Evolutionary conservation across 1,284 basidiomycete genomes (phyloP), one percentile per base, ranked within the genome.

Genomic region (Ganoderma multipileum): DNA sequence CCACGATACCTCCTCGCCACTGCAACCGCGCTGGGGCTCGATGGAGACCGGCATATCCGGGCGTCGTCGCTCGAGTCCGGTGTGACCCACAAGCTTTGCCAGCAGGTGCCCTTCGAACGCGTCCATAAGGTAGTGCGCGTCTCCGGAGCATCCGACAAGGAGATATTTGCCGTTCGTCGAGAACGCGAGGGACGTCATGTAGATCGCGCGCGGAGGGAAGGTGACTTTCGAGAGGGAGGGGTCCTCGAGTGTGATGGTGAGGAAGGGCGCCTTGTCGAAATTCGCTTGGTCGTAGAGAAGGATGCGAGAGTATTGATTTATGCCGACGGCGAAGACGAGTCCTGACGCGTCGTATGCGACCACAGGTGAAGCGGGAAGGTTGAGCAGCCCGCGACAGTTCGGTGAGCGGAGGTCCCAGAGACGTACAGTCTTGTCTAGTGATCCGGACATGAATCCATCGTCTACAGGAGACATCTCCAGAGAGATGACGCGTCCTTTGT

Each of bases 401-500:
- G 91, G 89, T 20, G 90, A 85, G 42, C 97, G 90, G 55, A 99
- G 84, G 80, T 99, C 98, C 98, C 98, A 99, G 26, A 99, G 82
- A 47, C 96, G 88, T n/a, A 99, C 96, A 0, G 96, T 97, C 74
- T 94, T 95, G 83, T 99, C 97, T 74, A 95, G 85, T 0, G 97
- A 95, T 1, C 91, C 95, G 8, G 97, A 98, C 84, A 99, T 91
- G 81, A 99, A 99, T 0, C 94, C 94, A 77, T 99, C 97, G 77
- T 98, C 94, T 2, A 93, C 86, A 0, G 98, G 98, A 3, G 94
- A 96, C 75, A 99, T 92, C 77, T 97, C 93, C 16, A 99, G 82
- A 0, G 96, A 96, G 30, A 95, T 87, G 4, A 99, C 98, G 67
- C 90, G 88, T 61, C 87, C 91, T 74, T 92, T 96, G 82, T 99